Evolutionary conservation across 805 yeast genomes (phyloP).

Genomic region (Kodamaea hsintzibuensis): DNA sequence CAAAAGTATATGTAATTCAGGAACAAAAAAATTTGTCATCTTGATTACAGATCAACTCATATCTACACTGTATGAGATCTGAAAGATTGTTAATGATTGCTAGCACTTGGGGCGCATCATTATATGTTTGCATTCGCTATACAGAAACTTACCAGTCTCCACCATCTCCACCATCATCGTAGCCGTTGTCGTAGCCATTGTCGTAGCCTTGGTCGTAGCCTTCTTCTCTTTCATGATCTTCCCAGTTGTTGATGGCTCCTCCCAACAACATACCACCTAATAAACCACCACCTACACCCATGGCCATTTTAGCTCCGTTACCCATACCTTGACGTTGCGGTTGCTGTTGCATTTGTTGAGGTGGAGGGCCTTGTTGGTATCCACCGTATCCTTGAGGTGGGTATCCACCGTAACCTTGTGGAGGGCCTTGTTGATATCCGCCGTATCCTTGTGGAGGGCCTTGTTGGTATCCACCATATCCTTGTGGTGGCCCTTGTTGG

Average conservation of each 20-base stretch:
- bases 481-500: constrained; percentile 20
- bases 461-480: constrained; percentile 19
- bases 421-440: constrained; percentile 20
- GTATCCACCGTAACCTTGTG: constrained; percentile 27
- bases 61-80: too few relatives aligned
- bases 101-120: neutral
- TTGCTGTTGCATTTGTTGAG: constrained; percentile 25
- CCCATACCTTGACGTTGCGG: constrained; percentile 31
- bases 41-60: too few relatives aligned
- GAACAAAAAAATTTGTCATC: too few relatives aligned
- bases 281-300: constrained; percentile 55
- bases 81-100: neutral
- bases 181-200: constrained; percentile 32
- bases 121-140: neutral
- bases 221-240: constrained; percentile 25
- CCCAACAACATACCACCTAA: constrained; percentile 60
- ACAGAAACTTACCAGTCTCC: neutral
- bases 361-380: constrained; percentile 22
- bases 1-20: too few relatives aligned
- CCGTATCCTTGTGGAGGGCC: constrained; percentile 28
- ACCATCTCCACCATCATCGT: constrained; percentile 23
- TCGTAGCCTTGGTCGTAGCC: constrained; percentile 38
- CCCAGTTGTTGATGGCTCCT: constrained; percentile 38
- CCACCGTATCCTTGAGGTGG: constrained; percentile 18
- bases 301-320: constrained; percentile 48